A percentile compares a stretch with the other conserved stretches of the same genome.
phyloP scores from a whole-genome alignment of 116 monocot genomes.

The Papilionanthe hybrid region DNA sequence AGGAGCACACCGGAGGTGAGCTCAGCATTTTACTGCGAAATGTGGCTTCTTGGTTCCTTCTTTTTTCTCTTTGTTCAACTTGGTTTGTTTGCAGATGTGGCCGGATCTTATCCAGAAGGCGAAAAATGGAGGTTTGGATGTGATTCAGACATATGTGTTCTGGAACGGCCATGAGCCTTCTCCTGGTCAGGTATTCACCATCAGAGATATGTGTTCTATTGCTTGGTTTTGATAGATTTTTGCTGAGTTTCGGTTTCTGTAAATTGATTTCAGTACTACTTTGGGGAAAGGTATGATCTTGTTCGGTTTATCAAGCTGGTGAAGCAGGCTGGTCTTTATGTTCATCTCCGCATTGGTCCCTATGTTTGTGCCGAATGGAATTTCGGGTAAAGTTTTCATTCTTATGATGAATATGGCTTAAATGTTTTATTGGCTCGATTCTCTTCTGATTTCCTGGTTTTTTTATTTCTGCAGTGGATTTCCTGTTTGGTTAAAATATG shows the following conservation, averaged over 20 bases:
- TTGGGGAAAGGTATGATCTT: slow-evolving; percentile 66
- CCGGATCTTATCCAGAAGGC: slow-evolving; percentile 87
- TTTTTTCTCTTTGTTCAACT: neutral
- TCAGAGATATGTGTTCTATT: neutral
- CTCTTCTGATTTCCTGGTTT: slow-evolving; percentile 1
- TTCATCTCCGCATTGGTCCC: slow-evolving; percentile 79
- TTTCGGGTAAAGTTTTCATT: slow-evolving; percentile 55
- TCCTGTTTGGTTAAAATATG: slow-evolving; percentile 98
- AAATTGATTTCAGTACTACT: slow-evolving; percentile 60
- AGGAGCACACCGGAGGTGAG: slow-evolving; percentile 51
- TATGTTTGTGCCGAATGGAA: slow-evolving; percentile 98
- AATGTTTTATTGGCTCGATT: neutral
- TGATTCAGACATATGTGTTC: slow-evolving; percentile 88
- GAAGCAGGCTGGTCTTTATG: slow-evolving; percentile 72
- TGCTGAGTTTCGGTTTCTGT: slow-evolving; percentile 11
- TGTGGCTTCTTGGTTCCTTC: slow-evolving; percentile 5
- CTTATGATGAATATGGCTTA: neutral
- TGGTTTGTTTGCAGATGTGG: slow-evolving; percentile 64
- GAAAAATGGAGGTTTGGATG: slow-evolving; percentile 82
- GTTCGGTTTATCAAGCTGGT: slow-evolving; percentile 75
- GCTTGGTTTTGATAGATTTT: neutral
- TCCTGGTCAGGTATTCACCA: slow-evolving; percentile 52
- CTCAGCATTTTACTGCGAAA: neutral
- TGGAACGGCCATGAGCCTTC: slow-evolving; percentile 87
- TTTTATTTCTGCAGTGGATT: slow-evolving; percentile 53